phyloP scores from a whole-genome alignment of 768 basidiomycete genomes.

The Amanita molliuscula region DNA sequence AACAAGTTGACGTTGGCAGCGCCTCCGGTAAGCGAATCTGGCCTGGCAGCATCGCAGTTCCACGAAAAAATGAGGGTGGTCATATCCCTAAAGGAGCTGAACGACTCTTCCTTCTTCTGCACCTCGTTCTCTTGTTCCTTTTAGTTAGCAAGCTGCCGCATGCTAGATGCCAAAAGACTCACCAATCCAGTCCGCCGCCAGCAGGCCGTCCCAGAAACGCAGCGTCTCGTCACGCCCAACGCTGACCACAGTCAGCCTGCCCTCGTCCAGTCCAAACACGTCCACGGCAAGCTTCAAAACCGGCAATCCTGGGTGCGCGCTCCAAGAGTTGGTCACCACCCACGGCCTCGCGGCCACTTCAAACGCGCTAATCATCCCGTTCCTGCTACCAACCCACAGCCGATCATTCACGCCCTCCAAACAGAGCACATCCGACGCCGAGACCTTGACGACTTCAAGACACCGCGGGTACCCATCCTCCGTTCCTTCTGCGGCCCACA shows the following conservation, averaged over 20 bases:
- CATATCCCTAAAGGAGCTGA: conserved; percentile 71
- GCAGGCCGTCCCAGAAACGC: conserved; percentile 82
- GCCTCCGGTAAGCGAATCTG: conserved; percentile 58
- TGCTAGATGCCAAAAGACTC: conserved; percentile 18
- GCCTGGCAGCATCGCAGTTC: conserved; percentile 88
- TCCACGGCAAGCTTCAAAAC: conserved; percentile 62
- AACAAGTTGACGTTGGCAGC: conserved; percentile 72
- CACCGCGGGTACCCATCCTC: conserved; percentile 53
- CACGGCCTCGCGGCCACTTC: conserved; percentile 70
- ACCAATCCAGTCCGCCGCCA: conserved; percentile 85
- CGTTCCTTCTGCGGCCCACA: conserved; percentile 55
- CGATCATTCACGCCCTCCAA: conserved; percentile 77
- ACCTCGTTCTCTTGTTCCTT: conserved; percentile 57
- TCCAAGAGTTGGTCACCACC: conserved; percentile 83
- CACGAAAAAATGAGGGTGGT: conserved; percentile 78
- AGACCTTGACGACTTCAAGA: conserved; percentile 69
- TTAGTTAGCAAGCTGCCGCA: background rate
- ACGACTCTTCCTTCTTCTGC: conserved; percentile 61
- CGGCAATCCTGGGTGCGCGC: conserved; percentile 61
- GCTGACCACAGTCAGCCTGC: conserved; percentile 64
- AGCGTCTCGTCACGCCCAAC: conserved; percentile 65
- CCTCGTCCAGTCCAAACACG: conserved; percentile 61
- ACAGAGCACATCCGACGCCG: conserved; percentile 70
- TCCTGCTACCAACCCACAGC: conserved; percentile 83
- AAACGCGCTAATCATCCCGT: conserved; percentile 74